Conservation (phyloP, 2,329 filamentous ascomycete genomes). For the Colletotrichum spinosum region DNA sequence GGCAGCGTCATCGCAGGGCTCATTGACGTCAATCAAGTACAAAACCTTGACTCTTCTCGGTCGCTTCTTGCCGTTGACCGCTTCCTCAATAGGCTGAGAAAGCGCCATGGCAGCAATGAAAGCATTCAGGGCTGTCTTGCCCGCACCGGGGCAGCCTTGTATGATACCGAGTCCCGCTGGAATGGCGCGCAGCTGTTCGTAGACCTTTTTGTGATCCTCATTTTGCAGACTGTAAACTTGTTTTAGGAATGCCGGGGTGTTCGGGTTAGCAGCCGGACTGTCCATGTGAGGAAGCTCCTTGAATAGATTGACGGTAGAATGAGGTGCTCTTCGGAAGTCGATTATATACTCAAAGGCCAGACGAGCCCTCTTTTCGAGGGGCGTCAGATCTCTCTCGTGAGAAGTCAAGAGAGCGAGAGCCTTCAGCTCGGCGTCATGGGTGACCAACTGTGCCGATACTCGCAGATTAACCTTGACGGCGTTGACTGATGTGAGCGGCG, state of each 20-base stretch:
- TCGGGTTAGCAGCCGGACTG: constrained; percentile 9
- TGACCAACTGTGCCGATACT: constrained; percentile 10
- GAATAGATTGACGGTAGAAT: constrained; percentile 24
- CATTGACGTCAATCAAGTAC: constrained; percentile 61
- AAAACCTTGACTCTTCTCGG: constrained; percentile 47
- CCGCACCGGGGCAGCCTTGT: constrained; percentile 59
- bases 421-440: constrained; percentile 28
- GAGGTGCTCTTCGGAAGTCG: constrained; percentile 25
- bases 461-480: constrained; percentile 18
- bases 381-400: constrained; percentile 8
- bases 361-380: not conserved
- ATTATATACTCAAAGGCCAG: constrained; percentile 25
- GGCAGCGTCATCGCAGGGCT: constrained; percentile 58
- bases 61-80: not conserved
- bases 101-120: constrained; percentile 51
- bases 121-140: constrained; percentile 61
- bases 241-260: constrained; percentile 2
- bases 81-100: constrained; percentile 5
- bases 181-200: constrained; percentile 48
- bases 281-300: constrained; percentile 32
- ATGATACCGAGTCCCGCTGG: constrained; percentile 58
- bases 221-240: constrained; percentile 45
- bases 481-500: constrained; percentile 3
- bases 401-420: constrained; percentile 22
- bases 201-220: constrained; percentile 51